A percentile compares a stretch with the other conserved stretches of the same genome.
Evolutionary conservation across 192 early-diverging fungal genomes (phyloP).

Genomic region (Rhizophagus prolifer): DNA sequence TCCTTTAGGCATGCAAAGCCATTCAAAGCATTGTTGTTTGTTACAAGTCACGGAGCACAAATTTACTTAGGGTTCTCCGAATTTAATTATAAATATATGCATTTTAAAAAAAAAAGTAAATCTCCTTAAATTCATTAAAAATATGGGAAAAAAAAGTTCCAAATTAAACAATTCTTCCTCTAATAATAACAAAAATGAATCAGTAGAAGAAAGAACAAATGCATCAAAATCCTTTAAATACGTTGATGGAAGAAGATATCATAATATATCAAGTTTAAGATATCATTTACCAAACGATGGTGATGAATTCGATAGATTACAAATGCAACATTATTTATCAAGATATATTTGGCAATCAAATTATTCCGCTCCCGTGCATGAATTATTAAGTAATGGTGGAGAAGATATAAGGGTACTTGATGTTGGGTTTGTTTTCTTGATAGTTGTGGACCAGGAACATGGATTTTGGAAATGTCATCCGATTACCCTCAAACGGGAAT

Average conservation of each 20-base stretch:
- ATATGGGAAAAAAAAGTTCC: background rate
- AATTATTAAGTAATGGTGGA: background rate
- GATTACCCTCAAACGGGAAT: background rate
- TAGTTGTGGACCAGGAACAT: background rate
- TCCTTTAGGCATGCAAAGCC: too few species aligned
- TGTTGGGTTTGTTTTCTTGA: background rate
- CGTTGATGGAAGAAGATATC: background rate
- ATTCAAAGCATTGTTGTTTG: too few species aligned
- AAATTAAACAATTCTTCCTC: background rate
- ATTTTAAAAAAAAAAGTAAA: too few species aligned
- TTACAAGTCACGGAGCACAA: too few species aligned
- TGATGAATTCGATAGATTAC: background rate
- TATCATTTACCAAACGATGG: slow-evolving; percentile 4
- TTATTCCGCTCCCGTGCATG: slow-evolving; percentile 1
- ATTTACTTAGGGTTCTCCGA: too few species aligned
- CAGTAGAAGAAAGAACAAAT: background rate
- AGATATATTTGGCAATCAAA: slow-evolving; percentile 14
- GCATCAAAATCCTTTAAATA: background rate
- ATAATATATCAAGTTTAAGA: background rate
- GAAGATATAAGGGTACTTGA: background rate
- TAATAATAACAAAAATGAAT: background rate
- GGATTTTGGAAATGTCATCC: background rate
- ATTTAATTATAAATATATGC: too few species aligned
- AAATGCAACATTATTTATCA: background rate
- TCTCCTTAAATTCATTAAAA: background rate